Conservation (phyloP, 192 early-diverging fungal genomes). For the Diversispora eburnea region DNA sequence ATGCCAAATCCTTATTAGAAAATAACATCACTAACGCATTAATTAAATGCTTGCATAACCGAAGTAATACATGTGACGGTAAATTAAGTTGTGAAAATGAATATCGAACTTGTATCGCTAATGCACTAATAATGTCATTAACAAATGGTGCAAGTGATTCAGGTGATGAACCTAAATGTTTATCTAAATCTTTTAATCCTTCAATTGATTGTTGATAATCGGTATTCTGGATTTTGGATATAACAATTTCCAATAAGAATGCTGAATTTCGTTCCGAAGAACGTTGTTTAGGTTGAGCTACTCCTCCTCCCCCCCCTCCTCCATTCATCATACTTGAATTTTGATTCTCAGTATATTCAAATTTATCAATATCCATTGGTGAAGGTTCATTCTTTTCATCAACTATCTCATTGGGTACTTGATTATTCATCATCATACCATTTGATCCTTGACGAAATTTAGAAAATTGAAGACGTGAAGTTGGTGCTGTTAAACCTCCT, state of each 20-base stretch:
- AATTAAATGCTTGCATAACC: conserved; percentile 79
- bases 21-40: conserved; percentile 79
- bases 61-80: conserved; percentile 44
- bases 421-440: conserved; percentile 8
- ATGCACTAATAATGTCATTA: conserved; percentile 64
- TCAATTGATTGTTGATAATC: conserved; percentile 66
- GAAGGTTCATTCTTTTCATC: conserved; percentile 19
- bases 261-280: conserved; percentile 35
- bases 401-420: neutral
- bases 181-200: conserved; percentile 72
- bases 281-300: conserved; percentile 30
- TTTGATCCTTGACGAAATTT: conserved; percentile 3
- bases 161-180: conserved; percentile 49
- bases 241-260: conserved; percentile 60
- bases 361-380: conserved; percentile 20
- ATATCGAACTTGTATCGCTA: conserved; percentile 71
- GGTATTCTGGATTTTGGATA: conserved; percentile 63
- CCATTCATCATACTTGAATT: neutral
- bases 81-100: conserved; percentile 62
- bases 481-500: conserved; percentile 5
- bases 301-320: neutral
- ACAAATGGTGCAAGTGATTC: conserved; percentile 57
- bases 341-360: neutral
- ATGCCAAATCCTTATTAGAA: conserved; percentile 61
- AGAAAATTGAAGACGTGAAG: conserved; percentile 24